A percentile compares a stretch with the other conserved stretches of the same genome.
Evolutionary conservation across 2,329 filamentous ascomycete genomes (phyloP).

Genomic region (Ophiostoma novo-ulmi): DNA sequence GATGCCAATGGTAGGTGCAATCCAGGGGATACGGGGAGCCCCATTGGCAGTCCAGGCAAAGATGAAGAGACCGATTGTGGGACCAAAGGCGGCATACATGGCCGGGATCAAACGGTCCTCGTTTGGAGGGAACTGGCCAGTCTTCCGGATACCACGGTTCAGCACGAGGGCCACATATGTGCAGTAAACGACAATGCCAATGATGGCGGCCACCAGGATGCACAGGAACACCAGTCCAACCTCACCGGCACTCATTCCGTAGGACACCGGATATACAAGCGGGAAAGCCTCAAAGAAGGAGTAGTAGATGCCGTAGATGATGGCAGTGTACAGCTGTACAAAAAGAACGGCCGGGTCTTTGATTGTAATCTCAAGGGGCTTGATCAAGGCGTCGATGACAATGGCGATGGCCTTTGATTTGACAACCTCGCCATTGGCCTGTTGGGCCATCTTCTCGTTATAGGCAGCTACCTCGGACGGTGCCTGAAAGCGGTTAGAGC

Average conservation of each 20-base stretch:
- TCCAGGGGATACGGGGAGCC: constrained; percentile 48
- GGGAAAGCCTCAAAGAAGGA: constrained; percentile 64
- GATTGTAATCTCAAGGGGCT: constrained; percentile 48
- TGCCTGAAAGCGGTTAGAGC: constrained; percentile 51
- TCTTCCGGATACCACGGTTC: constrained; percentile 45
- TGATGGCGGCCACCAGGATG: constrained; percentile 52
- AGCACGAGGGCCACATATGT: constrained; percentile 50
- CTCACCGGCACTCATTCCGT: constrained; percentile 55
- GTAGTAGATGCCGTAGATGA: constrained; percentile 60
- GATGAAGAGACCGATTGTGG: constrained; percentile 56
- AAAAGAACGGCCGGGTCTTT: constrained; percentile 60
- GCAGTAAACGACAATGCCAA: constrained; percentile 47
- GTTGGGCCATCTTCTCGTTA: constrained; percentile 2
- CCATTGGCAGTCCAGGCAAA: constrained; percentile 52
- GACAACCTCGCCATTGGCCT: constrained; percentile 39
- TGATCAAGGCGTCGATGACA: constrained; percentile 53
- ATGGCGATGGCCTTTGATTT: constrained; percentile 34
- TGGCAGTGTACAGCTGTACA: constrained; percentile 55
- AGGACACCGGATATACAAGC: constrained; percentile 55
- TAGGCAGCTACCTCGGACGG: constrained; percentile 53
- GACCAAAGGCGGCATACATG: constrained; percentile 47
- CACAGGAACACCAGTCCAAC: constrained; percentile 57
- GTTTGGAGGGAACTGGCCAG: constrained; percentile 45
- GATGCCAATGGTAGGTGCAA: constrained; percentile 54
- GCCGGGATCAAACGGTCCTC: constrained; percentile 54